Conservation (phyloP, 1,139 yeast genomes). For the Magnusiomyces suaveolens region DNA sequence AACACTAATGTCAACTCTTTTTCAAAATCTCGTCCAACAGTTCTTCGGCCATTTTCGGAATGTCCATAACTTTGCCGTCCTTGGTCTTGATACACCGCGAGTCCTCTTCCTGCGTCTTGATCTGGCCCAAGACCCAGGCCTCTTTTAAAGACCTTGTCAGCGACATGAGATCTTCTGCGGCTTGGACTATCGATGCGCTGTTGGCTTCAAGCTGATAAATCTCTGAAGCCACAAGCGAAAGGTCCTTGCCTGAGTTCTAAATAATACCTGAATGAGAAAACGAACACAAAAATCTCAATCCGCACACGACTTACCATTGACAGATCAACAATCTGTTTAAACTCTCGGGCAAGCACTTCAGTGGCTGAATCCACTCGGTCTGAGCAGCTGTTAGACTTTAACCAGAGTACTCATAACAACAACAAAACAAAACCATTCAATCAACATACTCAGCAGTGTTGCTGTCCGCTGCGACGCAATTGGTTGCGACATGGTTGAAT, state of each 20-base stretch:
- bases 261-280: conserved; percentile 2
- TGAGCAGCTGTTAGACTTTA: not conserved
- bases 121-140: conserved; percentile 37
- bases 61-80: conserved; percentile 5
- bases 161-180: conserved; percentile 34
- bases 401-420: not conserved
- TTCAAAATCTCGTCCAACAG: conserved; percentile 23
- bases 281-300: not conserved
- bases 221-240: conserved; percentile 28
- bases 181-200: conserved; percentile 31
- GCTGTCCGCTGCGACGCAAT: conserved; percentile 23
- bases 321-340: conserved; percentile 24
- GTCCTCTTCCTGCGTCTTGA: conserved; percentile 22
- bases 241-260: conserved; percentile 29
- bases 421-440: not conserved
- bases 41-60: conserved; percentile 17
- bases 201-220: conserved; percentile 30
- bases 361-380: conserved; percentile 32
- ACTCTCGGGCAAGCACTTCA: conserved; percentile 24
- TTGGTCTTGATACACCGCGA: conserved; percentile 6
- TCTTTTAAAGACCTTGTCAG: conserved; percentile 35
- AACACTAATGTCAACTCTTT: conserved; percentile 7
- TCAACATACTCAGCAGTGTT: conserved; percentile 20
- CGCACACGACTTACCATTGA: conserved; percentile 25
- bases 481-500: conserved; percentile 13